Evolutionary conservation across 108 stramenopile genomes (phyloP).

Genomic region (Cylindrotheca closterium): DNA sequence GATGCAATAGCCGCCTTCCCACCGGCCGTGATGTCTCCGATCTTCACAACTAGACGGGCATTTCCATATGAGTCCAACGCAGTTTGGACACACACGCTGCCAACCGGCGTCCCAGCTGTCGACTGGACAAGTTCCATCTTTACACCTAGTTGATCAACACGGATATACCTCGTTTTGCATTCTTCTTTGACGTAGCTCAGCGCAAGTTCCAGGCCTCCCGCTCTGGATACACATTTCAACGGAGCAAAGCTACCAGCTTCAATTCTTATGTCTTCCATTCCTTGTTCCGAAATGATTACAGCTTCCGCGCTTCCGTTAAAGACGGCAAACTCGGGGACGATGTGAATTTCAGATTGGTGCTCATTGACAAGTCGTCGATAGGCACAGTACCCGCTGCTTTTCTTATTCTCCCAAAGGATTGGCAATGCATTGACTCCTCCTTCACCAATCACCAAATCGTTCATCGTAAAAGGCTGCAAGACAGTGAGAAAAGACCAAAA

Average conservation of each 20-base stretch:
- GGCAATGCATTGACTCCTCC: constrained; percentile 72
- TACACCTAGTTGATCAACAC: constrained; percentile 66
- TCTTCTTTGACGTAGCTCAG: constrained; percentile 36
- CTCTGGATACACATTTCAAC: constrained; percentile 18
- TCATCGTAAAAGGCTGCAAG: constrained; percentile 69
- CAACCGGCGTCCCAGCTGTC: constrained; percentile 49
- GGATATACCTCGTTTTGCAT: constrained; percentile 54
- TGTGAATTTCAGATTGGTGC: constrained; percentile 72
- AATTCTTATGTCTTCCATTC: constrained; percentile 24
- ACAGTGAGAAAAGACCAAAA: too few relatives aligned
- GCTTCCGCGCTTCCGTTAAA: constrained; percentile 68
- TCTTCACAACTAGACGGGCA: constrained; percentile 75
- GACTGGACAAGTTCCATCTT: constrained; percentile 57
- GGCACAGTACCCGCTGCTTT: constrained; percentile 66
- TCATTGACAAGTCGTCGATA: constrained; percentile 65
- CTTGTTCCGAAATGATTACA: constrained; percentile 31
- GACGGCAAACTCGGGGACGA: constrained; percentile 80
- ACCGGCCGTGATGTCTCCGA: constrained; percentile 63
- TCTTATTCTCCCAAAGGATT: constrained; percentile 66
- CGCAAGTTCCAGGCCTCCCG: constrained; percentile 25
- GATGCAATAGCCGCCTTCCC: constrained; percentile 2
- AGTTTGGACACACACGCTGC: constrained; percentile 82
- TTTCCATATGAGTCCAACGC: constrained; percentile 62
- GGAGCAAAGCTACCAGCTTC: constrained; percentile 29
- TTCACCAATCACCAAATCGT: constrained; percentile 65